These are phyloP conservation scores for Penicillium thymicola DNA, from an alignment of 2,329 filamentous ascomycete species.

Conservation along the genomic window DNA sequence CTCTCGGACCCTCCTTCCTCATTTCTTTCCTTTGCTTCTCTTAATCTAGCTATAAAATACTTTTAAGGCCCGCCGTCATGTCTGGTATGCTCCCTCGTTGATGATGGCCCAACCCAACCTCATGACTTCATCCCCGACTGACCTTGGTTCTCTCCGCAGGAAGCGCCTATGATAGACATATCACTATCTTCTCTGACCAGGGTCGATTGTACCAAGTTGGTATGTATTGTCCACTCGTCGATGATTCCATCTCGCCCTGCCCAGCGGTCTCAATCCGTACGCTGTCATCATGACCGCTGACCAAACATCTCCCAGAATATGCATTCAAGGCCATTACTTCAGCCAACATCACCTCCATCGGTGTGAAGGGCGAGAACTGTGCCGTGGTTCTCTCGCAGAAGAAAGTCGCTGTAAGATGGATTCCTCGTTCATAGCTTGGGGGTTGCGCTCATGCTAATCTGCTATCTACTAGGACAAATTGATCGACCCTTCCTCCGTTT, in stretches of 20 bases:
- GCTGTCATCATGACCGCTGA: slow-evolving; percentile 22
- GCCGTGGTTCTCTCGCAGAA: slow-evolving; percentile 98
- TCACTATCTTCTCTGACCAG: slow-evolving; percentile 99
- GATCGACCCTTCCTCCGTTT: slow-evolving; percentile 94
- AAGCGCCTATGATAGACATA: slow-evolving; percentile 94
- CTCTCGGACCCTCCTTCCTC: slow-evolving; percentile 8
- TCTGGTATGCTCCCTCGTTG: slow-evolving; percentile 37
- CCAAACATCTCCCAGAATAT: slow-evolving; percentile 69
- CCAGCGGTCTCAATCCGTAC: neutral
- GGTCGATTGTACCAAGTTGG: slow-evolving; percentile 99
- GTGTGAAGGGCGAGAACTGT: slow-evolving; percentile 92
- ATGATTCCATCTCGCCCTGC: neutral
- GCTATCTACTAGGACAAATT: slow-evolving; percentile 75
- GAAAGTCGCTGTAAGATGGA: slow-evolving; percentile 87
- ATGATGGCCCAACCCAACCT: slow-evolving; percentile 11
- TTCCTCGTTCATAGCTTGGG: neutral
- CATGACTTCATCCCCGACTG: slow-evolving; percentile 33
- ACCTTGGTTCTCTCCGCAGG: slow-evolving; percentile 48
- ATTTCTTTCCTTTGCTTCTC: slow-evolving; percentile 2
- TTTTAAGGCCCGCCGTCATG: slow-evolving; percentile 34
- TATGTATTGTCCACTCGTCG: slow-evolving; percentile 40
- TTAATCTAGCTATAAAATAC: slow-evolving; percentile 12
- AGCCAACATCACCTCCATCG: slow-evolving; percentile 97
- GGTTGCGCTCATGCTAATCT: slow-evolving; percentile 14
- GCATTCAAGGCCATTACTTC: slow-evolving; percentile 99